Evolutionary conservation across 345 rosid genomes (phyloP).

Genomic region (Populus simonii): DNA sequence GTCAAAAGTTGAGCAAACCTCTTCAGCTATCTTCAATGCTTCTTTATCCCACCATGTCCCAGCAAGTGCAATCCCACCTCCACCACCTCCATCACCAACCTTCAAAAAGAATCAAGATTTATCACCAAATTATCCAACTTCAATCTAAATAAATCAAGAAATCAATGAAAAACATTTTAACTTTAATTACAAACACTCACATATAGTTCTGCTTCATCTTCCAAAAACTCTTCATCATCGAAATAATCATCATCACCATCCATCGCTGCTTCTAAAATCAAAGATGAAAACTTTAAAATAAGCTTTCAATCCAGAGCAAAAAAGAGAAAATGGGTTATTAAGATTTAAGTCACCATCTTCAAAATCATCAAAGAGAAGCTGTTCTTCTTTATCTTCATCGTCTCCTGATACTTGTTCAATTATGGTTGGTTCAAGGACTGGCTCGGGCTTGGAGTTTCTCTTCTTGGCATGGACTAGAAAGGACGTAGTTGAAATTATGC

Average conservation of each 20-base stretch:
- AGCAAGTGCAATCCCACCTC: slow-evolving; percentile 79
- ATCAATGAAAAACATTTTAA: background rate
- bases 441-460: slow-evolving; percentile 32
- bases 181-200: slow-evolving; percentile 40
- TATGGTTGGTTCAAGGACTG: slow-evolving; percentile 39
- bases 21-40: slow-evolving; percentile 61
- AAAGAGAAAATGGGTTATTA: background rate
- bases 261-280: too few relatives aligned
- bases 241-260: background rate
- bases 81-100: slow-evolving; percentile 86
- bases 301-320: background rate
- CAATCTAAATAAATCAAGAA: slow-evolving; percentile 1
- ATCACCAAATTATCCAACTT: slow-evolving; percentile 6
- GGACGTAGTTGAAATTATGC: slow-evolving; percentile 16
- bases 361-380: slow-evolving; percentile 46
- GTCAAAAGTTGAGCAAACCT: slow-evolving; percentile 54
- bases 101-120: slow-evolving; percentile 19
- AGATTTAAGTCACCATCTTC: slow-evolving; percentile 44
- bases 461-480: slow-evolving; percentile 42
- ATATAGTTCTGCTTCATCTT: slow-evolving; percentile 52
- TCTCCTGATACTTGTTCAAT: slow-evolving; percentile 41
- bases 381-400: slow-evolving; percentile 46
- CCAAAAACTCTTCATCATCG: slow-evolving; percentile 39
- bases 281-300: background rate
- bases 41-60: slow-evolving; percentile 90